A percentile compares a stretch with the other conserved stretches of the same genome.
These are phyloP conservation scores for Termitomyces sp. DNA, from an alignment of 768 basidiomycete species.

Conservation along the genomic window DNA sequence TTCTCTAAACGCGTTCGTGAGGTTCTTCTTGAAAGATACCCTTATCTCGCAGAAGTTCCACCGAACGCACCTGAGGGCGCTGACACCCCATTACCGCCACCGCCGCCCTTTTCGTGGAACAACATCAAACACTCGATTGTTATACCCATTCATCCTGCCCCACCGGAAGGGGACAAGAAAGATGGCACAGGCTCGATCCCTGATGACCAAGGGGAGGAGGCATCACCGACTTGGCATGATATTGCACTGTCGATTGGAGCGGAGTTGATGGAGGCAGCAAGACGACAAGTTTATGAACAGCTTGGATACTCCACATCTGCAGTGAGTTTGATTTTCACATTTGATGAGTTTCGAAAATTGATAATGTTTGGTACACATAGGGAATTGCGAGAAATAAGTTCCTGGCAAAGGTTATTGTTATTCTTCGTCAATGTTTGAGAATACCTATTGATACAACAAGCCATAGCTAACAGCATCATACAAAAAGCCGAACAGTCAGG, in stretches of 20 bases:
- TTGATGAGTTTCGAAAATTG: background rate
- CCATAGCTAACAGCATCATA: conserved; percentile 84
- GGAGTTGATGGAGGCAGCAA: conserved; percentile 75
- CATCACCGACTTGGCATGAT: conserved; percentile 79
- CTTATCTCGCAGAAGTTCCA: conserved; percentile 72
- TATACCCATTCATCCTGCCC: conserved; percentile 49
- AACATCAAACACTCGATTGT: conserved; percentile 61
- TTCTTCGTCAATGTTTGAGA: background rate
- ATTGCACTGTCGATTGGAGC: conserved; percentile 87
- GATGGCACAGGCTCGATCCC: background rate
- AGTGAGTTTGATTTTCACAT: conserved; percentile 38
- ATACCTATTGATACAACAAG: conserved; percentile 5
- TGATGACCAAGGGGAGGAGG: conserved; percentile 19
- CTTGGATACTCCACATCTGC: conserved; percentile 95
- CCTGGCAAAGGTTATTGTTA: conserved; percentile 81
- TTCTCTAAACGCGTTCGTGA: conserved; percentile 80
- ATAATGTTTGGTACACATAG: conserved; percentile 29
- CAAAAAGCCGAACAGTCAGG: conserved; percentile 88
- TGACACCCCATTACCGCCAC: conserved; percentile 76
- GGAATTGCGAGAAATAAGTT: conserved; percentile 94
- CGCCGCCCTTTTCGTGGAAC: conserved; percentile 64
- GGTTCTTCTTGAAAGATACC: conserved; percentile 68
- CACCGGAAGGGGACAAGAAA: conserved; percentile 18
- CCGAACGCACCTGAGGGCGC: conserved; percentile 61
- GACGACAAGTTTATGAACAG: conserved; percentile 60